A percentile compares a stretch with the other conserved stretches of the same genome.
phyloP scores from a whole-genome alignment of 768 basidiomycete species.

The Calocera viscosa region DNA sequence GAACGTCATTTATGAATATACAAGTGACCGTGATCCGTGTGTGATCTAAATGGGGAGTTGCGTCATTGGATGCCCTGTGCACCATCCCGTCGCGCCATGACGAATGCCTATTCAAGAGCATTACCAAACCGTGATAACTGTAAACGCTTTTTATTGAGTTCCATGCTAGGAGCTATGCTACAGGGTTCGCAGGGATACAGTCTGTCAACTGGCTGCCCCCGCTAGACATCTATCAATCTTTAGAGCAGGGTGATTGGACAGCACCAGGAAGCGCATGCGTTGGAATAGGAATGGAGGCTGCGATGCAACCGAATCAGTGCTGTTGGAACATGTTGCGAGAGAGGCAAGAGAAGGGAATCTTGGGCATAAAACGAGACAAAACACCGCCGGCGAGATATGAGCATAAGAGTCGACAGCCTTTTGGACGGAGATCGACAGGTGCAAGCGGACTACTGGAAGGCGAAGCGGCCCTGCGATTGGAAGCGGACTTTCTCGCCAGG shows the following conservation, averaged over 20 bases:
- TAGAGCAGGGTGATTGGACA: background rate
- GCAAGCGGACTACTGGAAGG: background rate
- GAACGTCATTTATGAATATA: too few species aligned
- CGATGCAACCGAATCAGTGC: background rate
- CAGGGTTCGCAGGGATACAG: background rate
- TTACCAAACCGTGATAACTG: background rate
- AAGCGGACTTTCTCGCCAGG: constrained; percentile 82
- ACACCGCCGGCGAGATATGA: too few species aligned
- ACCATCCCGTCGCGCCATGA: too few species aligned
- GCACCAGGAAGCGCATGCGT: background rate
- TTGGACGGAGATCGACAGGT: background rate
- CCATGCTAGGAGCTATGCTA: background rate
- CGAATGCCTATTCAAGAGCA: too few species aligned
- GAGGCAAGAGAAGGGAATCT: background rate
- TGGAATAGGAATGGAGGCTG: background rate
- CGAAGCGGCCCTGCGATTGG: background rate
- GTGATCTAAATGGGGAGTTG: too few species aligned
- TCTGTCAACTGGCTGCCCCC: background rate
- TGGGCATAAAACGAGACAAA: too few species aligned
- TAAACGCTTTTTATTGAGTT: background rate
- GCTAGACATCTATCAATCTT: background rate
- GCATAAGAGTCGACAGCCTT: background rate
- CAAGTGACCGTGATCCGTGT: too few species aligned
- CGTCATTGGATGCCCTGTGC: too few species aligned
- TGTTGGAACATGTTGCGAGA: background rate